phyloP scores from a whole-genome alignment of 1,139 yeast species.

The Nakaseomyces kungkrabaensis region DNA sequence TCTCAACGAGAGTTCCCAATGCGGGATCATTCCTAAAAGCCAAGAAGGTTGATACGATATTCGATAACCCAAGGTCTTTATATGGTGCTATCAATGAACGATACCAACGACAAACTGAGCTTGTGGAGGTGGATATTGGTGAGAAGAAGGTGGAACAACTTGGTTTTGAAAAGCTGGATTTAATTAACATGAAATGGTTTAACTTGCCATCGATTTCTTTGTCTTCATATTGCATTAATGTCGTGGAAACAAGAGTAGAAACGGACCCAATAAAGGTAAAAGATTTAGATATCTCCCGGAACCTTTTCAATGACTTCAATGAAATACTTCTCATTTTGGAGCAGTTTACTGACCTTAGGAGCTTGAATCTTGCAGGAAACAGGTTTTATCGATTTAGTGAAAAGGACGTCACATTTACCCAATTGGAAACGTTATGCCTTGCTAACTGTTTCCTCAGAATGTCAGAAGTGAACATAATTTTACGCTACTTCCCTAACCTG shows the following conservation, averaged over 20 bases:
- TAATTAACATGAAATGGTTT: conserved; percentile 38
- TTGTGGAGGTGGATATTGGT: conserved; percentile 37
- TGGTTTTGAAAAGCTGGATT: conserved; percentile 53
- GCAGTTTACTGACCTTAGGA: conserved; percentile 33
- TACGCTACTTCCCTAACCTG: not conserved
- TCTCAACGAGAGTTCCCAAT: conserved; percentile 27
- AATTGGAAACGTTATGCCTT: conserved; percentile 1
- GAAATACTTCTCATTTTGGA: conserved; percentile 34
- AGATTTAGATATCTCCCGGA: conserved; percentile 52
- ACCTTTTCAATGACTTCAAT: conserved; percentile 39
- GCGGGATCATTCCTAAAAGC: conserved; percentile 64
- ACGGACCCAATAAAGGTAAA: conserved; percentile 20
- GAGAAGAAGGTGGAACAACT: conserved; percentile 47
- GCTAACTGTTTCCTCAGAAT: conserved; percentile 1
- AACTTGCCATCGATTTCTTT: conserved; percentile 43
- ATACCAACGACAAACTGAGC: conserved; percentile 33
- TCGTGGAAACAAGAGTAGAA: conserved; percentile 8
- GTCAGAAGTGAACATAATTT: conserved; percentile 16
- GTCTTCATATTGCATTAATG: conserved; percentile 32
- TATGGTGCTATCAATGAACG: conserved; percentile 40
- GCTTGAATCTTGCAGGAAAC: conserved; percentile 55
- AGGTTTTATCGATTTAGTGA: conserved; percentile 30
- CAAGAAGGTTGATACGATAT: conserved; percentile 28
- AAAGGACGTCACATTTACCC: not conserved
- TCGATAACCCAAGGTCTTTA: conserved; percentile 30